Evolutionary conservation across 202 grass and related monocot species (phyloP).

Genomic region (Eragrostis tef): DNA sequence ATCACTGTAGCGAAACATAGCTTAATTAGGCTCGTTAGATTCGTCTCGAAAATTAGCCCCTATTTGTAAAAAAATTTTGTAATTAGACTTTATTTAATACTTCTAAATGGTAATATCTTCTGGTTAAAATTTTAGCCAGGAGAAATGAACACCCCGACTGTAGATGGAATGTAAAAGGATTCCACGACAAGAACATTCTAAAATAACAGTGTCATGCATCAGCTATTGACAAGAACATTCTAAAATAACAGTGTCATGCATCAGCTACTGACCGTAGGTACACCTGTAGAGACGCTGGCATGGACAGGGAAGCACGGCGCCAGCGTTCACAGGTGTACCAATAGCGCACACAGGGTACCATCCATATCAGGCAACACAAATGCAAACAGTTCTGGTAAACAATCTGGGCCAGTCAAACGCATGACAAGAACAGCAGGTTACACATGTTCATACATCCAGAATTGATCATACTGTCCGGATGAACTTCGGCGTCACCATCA

Average conservation of each 20-base stretch:
- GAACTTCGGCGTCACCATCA: neutral
- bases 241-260: neutral
- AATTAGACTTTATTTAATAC: no score
- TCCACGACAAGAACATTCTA: neutral
- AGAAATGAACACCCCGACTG: no score
- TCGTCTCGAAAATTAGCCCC: no score
- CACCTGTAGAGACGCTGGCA: neutral
- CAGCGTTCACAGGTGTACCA: neutral
- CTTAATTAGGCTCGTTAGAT: no score
- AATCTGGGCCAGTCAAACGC: neutral
- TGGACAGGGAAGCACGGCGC: neutral
- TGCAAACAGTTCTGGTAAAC: neutral
- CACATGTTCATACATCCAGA: neutral
- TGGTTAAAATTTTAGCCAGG: no score
- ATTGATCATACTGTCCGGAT: slow-evolving; percentile 13
- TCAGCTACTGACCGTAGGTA: neutral
- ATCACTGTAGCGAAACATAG: no score
- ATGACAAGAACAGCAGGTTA: neutral
- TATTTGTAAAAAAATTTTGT: no score
- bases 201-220: neutral
- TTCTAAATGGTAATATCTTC: no score
- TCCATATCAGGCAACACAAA: slow-evolving; percentile 4
- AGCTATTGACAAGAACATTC: neutral
- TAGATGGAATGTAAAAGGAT: no score
- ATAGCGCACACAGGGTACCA: neutral